Percentiles rank a stretch among this genome's conserved stretches.
Evolutionary conservation across 768 basidiomycete species (phyloP).

Genomic region (Mrakia frigida): DNA sequence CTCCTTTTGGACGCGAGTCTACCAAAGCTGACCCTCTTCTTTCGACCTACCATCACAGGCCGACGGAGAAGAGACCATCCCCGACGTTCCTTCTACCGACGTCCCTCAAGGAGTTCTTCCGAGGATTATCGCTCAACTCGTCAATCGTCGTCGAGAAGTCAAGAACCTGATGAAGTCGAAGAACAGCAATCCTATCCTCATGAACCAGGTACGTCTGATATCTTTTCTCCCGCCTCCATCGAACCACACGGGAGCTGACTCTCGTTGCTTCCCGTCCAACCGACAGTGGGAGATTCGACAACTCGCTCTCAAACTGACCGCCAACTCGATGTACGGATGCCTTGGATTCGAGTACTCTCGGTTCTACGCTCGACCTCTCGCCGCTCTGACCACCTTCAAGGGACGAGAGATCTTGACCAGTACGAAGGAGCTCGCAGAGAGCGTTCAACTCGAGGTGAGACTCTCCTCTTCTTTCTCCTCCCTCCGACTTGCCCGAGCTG

Average conservation of each 20-base stretch:
- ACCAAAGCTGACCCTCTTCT: background rate
- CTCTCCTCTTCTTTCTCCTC: background rate
- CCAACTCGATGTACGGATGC: slow-evolving; percentile 99
- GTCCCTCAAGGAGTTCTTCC: slow-evolving; percentile 84
- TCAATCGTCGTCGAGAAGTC: slow-evolving; percentile 79
- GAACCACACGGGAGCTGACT: background rate
- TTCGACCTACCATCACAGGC: slow-evolving; percentile 29
- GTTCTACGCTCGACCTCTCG: slow-evolving; percentile 94
- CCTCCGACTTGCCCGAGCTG: too few relatives aligned
- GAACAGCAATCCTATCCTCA: slow-evolving; percentile 57
- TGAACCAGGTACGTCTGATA: slow-evolving; percentile 64
- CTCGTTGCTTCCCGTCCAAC: background rate
- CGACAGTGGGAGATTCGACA: slow-evolving; percentile 92
- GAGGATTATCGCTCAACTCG: slow-evolving; percentile 92
- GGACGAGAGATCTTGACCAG: slow-evolving; percentile 94
- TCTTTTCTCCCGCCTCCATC: background rate
- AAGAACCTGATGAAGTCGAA: slow-evolving; percentile 92
- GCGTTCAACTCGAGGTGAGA: slow-evolving; percentile 79
- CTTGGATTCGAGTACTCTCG: slow-evolving; percentile 95
- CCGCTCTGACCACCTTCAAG: slow-evolving; percentile 93
- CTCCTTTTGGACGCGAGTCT: background rate
- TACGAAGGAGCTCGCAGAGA: slow-evolving; percentile 87
- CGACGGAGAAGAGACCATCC: slow-evolving; percentile 76
- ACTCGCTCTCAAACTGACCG: slow-evolving; percentile 91
- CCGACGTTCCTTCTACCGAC: slow-evolving; percentile 72